Base-by-base conservation (phyloP, 495 filamentous ascomycete species). In the Poronia punctata region DNA sequence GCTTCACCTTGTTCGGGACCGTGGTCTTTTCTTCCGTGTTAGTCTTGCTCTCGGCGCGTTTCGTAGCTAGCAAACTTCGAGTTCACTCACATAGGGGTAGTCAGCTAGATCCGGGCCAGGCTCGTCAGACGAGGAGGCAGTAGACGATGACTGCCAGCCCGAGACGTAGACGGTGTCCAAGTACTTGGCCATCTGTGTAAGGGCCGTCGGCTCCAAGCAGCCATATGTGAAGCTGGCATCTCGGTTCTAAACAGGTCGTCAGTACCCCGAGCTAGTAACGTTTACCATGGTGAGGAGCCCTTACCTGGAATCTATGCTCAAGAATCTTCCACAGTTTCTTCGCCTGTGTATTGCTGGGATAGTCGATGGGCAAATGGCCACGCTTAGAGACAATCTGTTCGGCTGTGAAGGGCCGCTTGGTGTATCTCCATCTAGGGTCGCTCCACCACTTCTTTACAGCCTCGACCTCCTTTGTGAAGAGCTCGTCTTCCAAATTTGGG, bases 161-260 rank as follows among this genome's bases (percentile, higher is more conserved):
- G 90, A 95, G 38, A 98, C 88, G 56, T 98, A 98, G 60, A 98
- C 87, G 25, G 93, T 98, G 59, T 98, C 92, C 37, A 97, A 75
- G 65, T 92, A 97, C 64, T 97, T 94, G 53, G 88, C 90, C 92
- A 98, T 98, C 62, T 98, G 92, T 15, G 93, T 96, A 54, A 98
- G 75, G 85, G 95, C 95, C 4, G 93, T 94, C 7, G 92, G 92
- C 54, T 98, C 93, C 41, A 98, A 71, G 65, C 92, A 96, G 56
- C 92, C 92, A 65, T 95, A 98, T 25, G 92, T 98, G 68, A 78
- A 94, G 66, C 85, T 92, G 26, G 84, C 84, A 49, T 88, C 83
- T 42, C 77, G 78, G 52, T 77, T 83, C 86, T 95, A 57, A 16
- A 7, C 11, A 10, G 28, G 31, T 40, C 7, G 22, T 47, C 20